Evolutionary conservation across 768 basidiomycete species (phyloP), one percentile per base, ranked within the genome.

Genomic region (Trametopsis cervina): DNA sequence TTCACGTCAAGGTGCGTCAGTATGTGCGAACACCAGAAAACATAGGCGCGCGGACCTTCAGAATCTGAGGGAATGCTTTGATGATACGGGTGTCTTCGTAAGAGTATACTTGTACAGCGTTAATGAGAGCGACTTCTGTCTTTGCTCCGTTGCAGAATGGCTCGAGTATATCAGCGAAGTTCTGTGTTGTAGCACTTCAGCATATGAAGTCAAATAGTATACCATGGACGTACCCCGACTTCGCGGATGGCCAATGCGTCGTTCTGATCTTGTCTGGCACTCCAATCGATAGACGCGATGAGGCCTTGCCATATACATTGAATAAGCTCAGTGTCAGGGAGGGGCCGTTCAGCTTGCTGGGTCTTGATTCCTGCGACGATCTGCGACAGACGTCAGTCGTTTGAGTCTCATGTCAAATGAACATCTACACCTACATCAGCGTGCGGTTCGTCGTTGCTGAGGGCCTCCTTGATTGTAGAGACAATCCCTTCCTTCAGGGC

Each of bases 21-120:
- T 27, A 2, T 42, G 21, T 40, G 17, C 13, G n/a, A n/a, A n/a
- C n/a, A 22, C 24, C n/a, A 29, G 41, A 24, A 33, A 44, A 6
- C 25, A 22, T n/a, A n/a, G n/a, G 27, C 6, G 37, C 44, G 56
- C 60, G 23, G 44, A 77, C 91, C 75, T 97, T 96, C 54, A 99
- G 75, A 64, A 98, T 86, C 61, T 93, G 89, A 40, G 91, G 85
- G 75, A 99, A 98, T 6, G 91, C 77, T 64, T 93, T 93, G 68
- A 93, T 94, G 61, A 95, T 78, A 49, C 89, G 87, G 21, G 92
- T 94, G 61, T 97, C 91, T 69, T 95, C 91, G 66, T 98, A 96
- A 66, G 90, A 94, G 70, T 95, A 89, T 54, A 90, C 76, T 71
- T 99, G 95, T 4, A 95, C 90, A 44, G 85, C 79, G 65, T 98